Conservation (phyloP, 495 filamentous ascomycete species). For the Glarea lozoyensis region DNA sequence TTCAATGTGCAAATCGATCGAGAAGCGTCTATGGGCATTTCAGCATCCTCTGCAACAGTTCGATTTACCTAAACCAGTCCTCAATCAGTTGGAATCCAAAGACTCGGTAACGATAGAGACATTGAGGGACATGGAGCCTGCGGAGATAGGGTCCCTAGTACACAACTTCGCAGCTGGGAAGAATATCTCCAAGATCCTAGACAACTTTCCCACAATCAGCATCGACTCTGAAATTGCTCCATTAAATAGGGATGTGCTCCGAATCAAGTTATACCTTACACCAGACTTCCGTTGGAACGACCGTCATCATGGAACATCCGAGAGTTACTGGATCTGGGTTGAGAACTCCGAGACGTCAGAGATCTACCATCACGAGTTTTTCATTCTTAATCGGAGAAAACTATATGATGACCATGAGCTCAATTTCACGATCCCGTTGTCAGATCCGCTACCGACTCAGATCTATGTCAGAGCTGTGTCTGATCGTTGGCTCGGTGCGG, state of each 20-base stretch:
- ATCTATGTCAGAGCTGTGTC: constrained; percentile 93
- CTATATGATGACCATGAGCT: constrained; percentile 91
- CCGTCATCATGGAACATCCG: constrained; percentile 83
- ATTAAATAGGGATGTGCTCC: constrained; percentile 85
- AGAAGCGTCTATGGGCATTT: constrained; percentile 88
- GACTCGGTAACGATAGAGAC: constrained; percentile 65
- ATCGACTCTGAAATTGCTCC: constrained; percentile 93
- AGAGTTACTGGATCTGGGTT: constrained; percentile 98
- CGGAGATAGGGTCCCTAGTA: constrained; percentile 86
- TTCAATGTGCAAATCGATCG: constrained; percentile 89
- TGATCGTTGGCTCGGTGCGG: constrained; percentile 94
- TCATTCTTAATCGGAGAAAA: constrained; percentile 82
- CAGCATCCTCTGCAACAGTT: constrained; percentile 96
- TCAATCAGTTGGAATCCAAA: constrained; percentile 75
- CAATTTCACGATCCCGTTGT: constrained; percentile 93
- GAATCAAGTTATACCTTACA: constrained; percentile 74
- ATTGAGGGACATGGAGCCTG: constrained; percentile 81
- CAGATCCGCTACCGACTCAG: constrained; percentile 85
- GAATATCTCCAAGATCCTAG: constrained; percentile 67
- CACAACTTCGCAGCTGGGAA: constrained; percentile 82
- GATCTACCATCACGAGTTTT: constrained; percentile 97
- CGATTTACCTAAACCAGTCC: constrained; percentile 72
- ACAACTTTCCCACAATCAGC: constrained; percentile 85
- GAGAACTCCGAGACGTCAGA: constrained; percentile 97
- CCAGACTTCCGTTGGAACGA: constrained; percentile 97